Evolutionary conservation across 495 filamentous ascomycete genomes (phyloP).

Genomic region (Bacidia rubella): DNA sequence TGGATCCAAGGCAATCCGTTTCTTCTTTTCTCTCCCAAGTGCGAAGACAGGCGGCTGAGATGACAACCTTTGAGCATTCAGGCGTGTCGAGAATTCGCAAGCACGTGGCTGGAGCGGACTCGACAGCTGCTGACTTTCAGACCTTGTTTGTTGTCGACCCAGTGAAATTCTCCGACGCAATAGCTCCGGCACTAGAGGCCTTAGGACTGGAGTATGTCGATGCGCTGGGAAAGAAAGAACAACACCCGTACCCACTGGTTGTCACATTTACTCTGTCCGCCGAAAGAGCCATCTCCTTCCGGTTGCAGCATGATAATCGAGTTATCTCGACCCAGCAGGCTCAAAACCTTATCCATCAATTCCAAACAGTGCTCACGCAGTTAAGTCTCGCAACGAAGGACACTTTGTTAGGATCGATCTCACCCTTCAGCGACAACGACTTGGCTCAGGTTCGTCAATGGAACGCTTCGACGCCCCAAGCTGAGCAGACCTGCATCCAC

Average conservation of each 20-base stretch:
- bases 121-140: conserved; percentile 39
- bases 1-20: conserved; percentile 19
- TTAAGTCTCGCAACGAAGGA: background rate
- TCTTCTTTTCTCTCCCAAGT: conserved; percentile 26
- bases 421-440: conserved; percentile 11
- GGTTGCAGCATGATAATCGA: conserved; percentile 3
- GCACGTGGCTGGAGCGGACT: conserved; percentile 38
- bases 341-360: conserved; percentile 10
- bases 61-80: conserved; percentile 33
- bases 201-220: too few relatives aligned
- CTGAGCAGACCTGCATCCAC: conserved; percentile 22
- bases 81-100: conserved; percentile 30
- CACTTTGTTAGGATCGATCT: conserved; percentile 5
- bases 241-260: background rate
- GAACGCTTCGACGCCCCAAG: conserved; percentile 4
- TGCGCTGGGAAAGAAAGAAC: background rate
- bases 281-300: conserved; percentile 4
- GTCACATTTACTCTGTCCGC: conserved; percentile 7
- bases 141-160: conserved; percentile 38
- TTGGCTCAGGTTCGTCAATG: conserved; percentile 3
- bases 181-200: background rate
- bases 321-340: conserved; percentile 3
- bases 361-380: conserved; percentile 14
- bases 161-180: background rate
- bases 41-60: conserved; percentile 23